Evolutionary conservation across 2,329 filamentous ascomycete genomes (phyloP).

Genomic region (Monilinia fructicola): DNA sequence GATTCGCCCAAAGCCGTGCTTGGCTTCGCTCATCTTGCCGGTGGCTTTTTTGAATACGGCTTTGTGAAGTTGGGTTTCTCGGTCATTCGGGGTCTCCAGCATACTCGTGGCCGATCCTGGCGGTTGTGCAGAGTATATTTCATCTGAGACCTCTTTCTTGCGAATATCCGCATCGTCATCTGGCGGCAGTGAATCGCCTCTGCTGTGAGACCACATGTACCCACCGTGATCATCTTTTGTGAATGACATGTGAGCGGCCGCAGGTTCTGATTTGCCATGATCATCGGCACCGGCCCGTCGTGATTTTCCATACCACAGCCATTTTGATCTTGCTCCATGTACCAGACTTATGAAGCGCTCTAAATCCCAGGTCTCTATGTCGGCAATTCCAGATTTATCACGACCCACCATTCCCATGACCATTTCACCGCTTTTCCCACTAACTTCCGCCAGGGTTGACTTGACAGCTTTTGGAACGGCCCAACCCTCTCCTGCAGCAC

Average conservation of each 20-base stretch:
- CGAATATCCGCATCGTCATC: slow-evolving; percentile 53
- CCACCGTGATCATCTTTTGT: slow-evolving; percentile 56
- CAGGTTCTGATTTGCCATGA: slow-evolving; percentile 47
- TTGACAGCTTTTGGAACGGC: slow-evolving; percentile 92
- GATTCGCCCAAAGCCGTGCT: slow-evolving; percentile 79
- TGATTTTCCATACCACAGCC: slow-evolving; percentile 91
- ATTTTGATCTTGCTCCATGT: slow-evolving; percentile 81
- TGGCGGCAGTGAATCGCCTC: slow-evolving; percentile 51
- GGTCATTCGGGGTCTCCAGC: slow-evolving; percentile 53
- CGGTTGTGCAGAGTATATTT: slow-evolving; percentile 47
- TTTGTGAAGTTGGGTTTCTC: slow-evolving; percentile 56
- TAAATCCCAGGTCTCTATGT: slow-evolving; percentile 88
- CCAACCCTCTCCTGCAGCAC: slow-evolving; percentile 86
- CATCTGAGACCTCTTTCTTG: slow-evolving; percentile 44
- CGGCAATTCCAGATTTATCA: slow-evolving; percentile 85
- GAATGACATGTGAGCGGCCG: slow-evolving; percentile 51
- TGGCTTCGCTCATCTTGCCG: slow-evolving; percentile 75
- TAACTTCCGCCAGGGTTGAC: slow-evolving; percentile 89
- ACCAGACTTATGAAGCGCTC: slow-evolving; percentile 77
- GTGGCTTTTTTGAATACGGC: slow-evolving; percentile 77
- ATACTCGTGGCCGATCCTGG: slow-evolving; percentile 50
- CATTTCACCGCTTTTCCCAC: slow-evolving; percentile 90
- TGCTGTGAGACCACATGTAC: slow-evolving; percentile 49
- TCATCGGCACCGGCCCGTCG: slow-evolving; percentile 58
- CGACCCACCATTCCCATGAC: slow-evolving; percentile 88